Evolutionary conservation across 1,284 basidiomycete genomes (phyloP).

Genomic region (Pholiota adiposa): DNA sequence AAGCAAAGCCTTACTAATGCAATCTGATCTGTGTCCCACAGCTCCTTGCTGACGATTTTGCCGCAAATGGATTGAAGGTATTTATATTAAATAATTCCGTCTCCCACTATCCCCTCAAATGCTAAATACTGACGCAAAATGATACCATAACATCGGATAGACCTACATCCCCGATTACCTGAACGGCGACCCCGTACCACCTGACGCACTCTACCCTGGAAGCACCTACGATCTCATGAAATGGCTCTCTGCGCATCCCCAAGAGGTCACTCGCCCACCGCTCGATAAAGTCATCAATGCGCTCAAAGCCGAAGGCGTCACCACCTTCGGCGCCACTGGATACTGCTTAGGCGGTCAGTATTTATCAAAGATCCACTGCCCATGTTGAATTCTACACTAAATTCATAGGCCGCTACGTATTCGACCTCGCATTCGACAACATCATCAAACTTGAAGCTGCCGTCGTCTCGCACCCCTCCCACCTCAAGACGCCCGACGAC

Average conservation of each 20-base stretch:
- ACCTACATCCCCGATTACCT: constrained; percentile 63
- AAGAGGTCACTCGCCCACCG: constrained; percentile 49
- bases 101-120: too few relatives aligned
- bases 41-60: constrained; percentile 76
- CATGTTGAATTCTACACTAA: too few relatives aligned
- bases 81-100: constrained; percentile 3
- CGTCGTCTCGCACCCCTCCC: constrained; percentile 70
- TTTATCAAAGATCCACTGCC: too few relatives aligned
- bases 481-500: constrained; percentile 64
- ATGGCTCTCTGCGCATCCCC: constrained; percentile 57
- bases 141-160: constrained; percentile 23
- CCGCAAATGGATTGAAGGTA: constrained; percentile 71
- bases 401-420: constrained; percentile 58
- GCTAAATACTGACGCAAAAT: neutral
- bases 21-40: constrained; percentile 28
- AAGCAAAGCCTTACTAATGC: neutral
- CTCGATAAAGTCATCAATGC: constrained; percentile 62
- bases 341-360: constrained; percentile 72
- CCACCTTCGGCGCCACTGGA: constrained; percentile 61
- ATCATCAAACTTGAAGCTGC: constrained; percentile 56
- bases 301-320: constrained; percentile 63
- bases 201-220: constrained; percentile 40
- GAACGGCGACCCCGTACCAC: constrained; percentile 58
- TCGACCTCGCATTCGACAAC: constrained; percentile 70
- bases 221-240: constrained; percentile 43